Percentiles rank a stretch among this genome's conserved stretches.
Conservation (phyloP, 345 rosid species). For the Populus simonii region DNA sequence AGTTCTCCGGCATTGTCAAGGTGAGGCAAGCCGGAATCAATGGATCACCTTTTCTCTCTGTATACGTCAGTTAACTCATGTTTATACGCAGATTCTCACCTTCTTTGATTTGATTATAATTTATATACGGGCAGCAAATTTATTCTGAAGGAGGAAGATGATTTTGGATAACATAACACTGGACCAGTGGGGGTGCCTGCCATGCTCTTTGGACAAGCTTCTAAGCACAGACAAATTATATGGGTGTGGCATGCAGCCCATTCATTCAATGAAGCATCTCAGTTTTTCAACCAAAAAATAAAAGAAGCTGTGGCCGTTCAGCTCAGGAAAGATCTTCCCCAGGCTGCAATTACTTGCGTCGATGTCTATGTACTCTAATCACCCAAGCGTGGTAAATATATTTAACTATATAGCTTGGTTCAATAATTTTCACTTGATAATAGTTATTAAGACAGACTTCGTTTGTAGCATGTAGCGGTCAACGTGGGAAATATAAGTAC, state of each 20-base stretch:
- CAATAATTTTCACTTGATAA: neutral
- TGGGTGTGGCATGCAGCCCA: conserved; percentile 46
- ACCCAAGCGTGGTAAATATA: conserved; percentile 49
- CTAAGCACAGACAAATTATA: conserved; percentile 32
- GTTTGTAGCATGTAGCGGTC: conserved; percentile 67
- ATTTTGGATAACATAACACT: conserved; percentile 33
- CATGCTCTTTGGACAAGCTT: conserved; percentile 36
- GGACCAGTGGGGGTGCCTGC: conserved; percentile 22
- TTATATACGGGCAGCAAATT: conserved; percentile 9
- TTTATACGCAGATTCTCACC: no score
- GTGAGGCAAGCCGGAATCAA: neutral
- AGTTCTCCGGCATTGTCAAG: conserved; percentile 16
- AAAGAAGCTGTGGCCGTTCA: conserved; percentile 32
- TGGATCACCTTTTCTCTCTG: no score
- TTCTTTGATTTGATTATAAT: no score
- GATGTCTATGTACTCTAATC: conserved; percentile 56
- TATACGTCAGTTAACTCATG: no score
- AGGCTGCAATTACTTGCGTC: conserved; percentile 54
- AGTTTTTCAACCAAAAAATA: conserved; percentile 39
- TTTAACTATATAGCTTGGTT: neutral
- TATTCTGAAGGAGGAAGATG: conserved; percentile 51
- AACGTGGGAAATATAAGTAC: conserved; percentile 69
- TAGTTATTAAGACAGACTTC: conserved; percentile 37
- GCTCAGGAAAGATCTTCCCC: conserved; percentile 52
- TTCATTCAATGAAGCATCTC: conserved; percentile 54